Evolutionary conservation across 768 basidiomycete genomes (phyloP).

Genomic region (Pleurotus eryngii): DNA sequence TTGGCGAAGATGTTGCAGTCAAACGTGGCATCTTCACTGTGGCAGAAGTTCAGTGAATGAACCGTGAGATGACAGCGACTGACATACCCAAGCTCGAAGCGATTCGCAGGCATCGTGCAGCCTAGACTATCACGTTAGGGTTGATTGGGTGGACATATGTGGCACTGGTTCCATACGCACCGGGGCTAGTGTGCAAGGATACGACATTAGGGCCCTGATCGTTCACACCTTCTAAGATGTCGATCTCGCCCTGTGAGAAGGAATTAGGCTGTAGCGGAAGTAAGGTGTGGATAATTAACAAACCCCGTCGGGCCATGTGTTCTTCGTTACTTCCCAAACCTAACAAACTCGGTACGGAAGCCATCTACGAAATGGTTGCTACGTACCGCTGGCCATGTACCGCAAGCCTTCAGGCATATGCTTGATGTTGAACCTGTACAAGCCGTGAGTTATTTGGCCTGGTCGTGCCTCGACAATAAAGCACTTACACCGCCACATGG

Average conservation of each 20-base stretch:
- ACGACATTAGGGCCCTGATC: slow-evolving; percentile 37
- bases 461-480: too few species aligned
- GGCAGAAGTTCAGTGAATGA: slow-evolving; percentile 12
- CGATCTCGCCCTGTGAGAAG: slow-evolving; percentile 31
- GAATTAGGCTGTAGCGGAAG: not conserved
- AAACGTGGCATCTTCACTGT: slow-evolving; percentile 20
- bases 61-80: not conserved
- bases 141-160: not conserved
- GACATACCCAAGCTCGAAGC: slow-evolving; percentile 42
- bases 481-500: slow-evolving; percentile 31
- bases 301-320: slow-evolving; percentile 46
- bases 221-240: slow-evolving; percentile 49
- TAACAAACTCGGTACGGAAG: not conserved
- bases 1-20: slow-evolving; percentile 41
- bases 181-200: slow-evolving; percentile 38
- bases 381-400: slow-evolving; percentile 41
- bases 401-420: slow-evolving; percentile 60
- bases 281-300: slow-evolving; percentile 2
- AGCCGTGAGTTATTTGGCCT: not conserved
- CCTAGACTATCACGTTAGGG: slow-evolving; percentile 15
- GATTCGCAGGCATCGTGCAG: slow-evolving; percentile 38
- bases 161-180: slow-evolving; percentile 10
- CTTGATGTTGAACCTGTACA: slow-evolving; percentile 32
- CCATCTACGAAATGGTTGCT: not conserved
- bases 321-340: slow-evolving; percentile 45